phyloP scores from a whole-genome alignment of 805 yeast genomes.

The Barnettozyma wickerhamii region DNA sequence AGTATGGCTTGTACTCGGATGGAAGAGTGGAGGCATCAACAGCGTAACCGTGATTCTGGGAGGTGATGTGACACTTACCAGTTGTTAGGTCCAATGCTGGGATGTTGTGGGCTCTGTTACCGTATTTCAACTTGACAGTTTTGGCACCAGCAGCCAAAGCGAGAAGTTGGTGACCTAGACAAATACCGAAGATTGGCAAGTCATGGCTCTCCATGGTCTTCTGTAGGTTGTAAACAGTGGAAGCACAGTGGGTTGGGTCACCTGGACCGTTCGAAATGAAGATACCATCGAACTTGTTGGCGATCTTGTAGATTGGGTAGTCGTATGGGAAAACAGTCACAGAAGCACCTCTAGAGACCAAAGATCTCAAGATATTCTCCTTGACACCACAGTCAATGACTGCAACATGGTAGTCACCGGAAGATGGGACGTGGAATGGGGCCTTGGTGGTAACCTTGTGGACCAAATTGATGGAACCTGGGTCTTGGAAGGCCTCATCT shows the following conservation, averaged over 20 bases:
- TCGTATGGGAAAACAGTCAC: conserved; percentile 96
- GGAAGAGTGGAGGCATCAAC: conserved; percentile 80
- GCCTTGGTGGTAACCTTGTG: conserved; percentile 92
- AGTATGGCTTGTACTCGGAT: conserved; percentile 77
- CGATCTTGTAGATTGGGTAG: conserved; percentile 88
- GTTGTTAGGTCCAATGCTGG: conserved; percentile 89
- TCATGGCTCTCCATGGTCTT: conserved; percentile 64
- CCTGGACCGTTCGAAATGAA: conserved; percentile 97
- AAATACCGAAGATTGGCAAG: conserved; percentile 90
- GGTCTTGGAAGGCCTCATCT: conserved; percentile 87
- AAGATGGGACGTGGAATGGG: conserved; percentile 82
- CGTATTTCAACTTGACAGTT: conserved; percentile 90
- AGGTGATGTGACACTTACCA: conserved; percentile 95
- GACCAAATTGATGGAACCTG: conserved; percentile 85
- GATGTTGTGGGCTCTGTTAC: conserved; percentile 98
- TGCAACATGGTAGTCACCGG: conserved; percentile 73
- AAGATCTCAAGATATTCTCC: conserved; percentile 92
- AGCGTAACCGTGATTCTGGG: conserved; percentile 98
- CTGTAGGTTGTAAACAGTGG: conserved; percentile 71
- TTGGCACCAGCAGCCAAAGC: conserved; percentile 94
- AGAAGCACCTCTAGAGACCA: conserved; percentile 93
- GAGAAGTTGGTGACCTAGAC: conserved; percentile 94
- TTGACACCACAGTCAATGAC: conserved; percentile 98
- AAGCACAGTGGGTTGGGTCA: conserved; percentile 87
- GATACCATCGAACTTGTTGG: conserved; percentile 89